phyloP scores from a whole-genome alignment of 306 rosid species.

The Rosa persica region DNA sequence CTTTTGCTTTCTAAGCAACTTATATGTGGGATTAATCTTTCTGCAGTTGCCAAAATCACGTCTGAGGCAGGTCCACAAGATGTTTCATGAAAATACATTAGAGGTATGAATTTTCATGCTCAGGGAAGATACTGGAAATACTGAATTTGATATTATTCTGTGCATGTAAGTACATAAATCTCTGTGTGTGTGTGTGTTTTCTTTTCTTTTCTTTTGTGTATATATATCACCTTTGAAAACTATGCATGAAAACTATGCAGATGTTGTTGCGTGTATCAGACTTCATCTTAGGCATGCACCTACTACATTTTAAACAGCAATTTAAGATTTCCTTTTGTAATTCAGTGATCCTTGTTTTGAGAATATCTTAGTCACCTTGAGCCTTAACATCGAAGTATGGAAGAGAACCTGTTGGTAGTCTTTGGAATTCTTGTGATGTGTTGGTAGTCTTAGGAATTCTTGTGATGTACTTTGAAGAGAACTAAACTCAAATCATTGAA shows the following conservation, averaged over 20 bases:
- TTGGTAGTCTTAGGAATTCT: too few species aligned
- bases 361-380: not conserved
- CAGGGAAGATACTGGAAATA: conserved; percentile 13
- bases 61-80: conserved; percentile 80
- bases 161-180: not conserved
- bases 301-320: not conserved
- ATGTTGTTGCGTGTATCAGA: not conserved
- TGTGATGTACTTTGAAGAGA: too few species aligned
- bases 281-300: not conserved
- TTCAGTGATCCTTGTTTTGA: not conserved
- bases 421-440: too few species aligned
- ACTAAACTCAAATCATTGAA: not conserved
- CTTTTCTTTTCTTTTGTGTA: not conserved
- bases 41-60: conserved; percentile 77
- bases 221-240: not conserved
- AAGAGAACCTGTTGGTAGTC: too few species aligned
- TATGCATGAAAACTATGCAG: too few species aligned
- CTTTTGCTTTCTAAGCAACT: conserved; percentile 16
- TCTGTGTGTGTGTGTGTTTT: not conserved
- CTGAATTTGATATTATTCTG: not conserved
- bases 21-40: conserved; percentile 40
- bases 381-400: not conserved
- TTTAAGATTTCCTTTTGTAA: not conserved
- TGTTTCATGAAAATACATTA: conserved; percentile 75
- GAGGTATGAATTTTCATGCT: conserved; percentile 58